A percentile compares a stretch with the other conserved stretches of the same genome.
Evolutionary conservation across 257 asterid genomes (phyloP).

Genomic region (Ehretia macrophylla): DNA sequence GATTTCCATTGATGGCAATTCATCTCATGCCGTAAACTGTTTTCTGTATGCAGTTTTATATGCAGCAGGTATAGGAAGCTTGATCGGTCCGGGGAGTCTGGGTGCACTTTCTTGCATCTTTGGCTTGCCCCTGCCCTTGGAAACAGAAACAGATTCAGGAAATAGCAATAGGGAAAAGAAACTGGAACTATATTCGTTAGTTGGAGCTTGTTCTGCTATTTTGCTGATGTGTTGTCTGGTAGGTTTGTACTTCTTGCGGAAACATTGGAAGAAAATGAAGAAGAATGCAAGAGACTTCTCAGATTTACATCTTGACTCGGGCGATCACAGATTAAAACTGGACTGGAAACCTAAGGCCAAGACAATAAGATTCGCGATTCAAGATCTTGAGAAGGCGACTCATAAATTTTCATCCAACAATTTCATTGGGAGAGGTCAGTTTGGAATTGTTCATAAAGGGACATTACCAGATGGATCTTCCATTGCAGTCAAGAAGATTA

Average conservation of each 20-base stretch:
- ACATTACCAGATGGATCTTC: constrained; percentile 37
- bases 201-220: constrained; percentile 16
- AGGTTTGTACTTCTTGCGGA: constrained; percentile 20
- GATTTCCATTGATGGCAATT: constrained; percentile 34
- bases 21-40: constrained; percentile 43
- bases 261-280: constrained; percentile 10
- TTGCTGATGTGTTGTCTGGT: constrained; percentile 16
- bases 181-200: not conserved
- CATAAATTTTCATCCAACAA: constrained; percentile 38
- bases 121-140: constrained; percentile 38
- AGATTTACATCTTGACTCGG: constrained; percentile 15
- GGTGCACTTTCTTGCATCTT: constrained; percentile 55
- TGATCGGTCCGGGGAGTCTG: constrained; percentile 44
- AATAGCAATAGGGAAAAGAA: constrained; percentile 6
- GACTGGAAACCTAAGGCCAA: constrained; percentile 48
- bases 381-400: constrained; percentile 52
- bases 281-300: not conserved
- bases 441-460: constrained; percentile 57
- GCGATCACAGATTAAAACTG: constrained; percentile 17
- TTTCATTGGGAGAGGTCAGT: constrained; percentile 51
- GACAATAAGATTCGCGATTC: constrained; percentile 26
- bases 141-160: not conserved
- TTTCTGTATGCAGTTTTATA: constrained; percentile 48
- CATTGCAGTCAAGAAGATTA: constrained; percentile 49
- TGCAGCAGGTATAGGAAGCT: constrained; percentile 55